A percentile compares a stretch with the other conserved stretches of the same genome.
Evolutionary conservation across 495 filamentous ascomycete species (phyloP).

Genomic region (Penicillium atrosanguineum): DNA sequence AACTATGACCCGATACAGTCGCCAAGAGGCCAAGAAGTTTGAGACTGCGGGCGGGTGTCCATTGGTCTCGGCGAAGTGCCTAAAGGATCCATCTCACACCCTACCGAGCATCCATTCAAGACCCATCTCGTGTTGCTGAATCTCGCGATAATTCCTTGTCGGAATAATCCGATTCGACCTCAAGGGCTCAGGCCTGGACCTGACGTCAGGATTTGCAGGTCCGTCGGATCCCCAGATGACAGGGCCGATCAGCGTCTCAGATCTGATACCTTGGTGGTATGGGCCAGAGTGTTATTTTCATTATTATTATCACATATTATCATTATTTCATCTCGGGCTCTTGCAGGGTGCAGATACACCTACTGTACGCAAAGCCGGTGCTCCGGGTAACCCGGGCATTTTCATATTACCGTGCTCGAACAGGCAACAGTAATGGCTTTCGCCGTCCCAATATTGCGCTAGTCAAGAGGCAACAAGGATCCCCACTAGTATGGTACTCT

Average conservation of each 20-base stretch:
- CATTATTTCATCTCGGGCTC: neutral
- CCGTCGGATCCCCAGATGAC: neutral
- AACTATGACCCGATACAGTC: neutral
- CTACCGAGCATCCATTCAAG: neutral
- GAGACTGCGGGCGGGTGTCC: neutral
- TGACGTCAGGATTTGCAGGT: slow-evolving; percentile 13
- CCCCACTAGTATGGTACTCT: neutral
- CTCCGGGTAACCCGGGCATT: neutral
- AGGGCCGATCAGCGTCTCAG: slow-evolving; percentile 16
- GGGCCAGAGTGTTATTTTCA: neutral
- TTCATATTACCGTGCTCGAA: neutral
- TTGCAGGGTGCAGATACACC: neutral
- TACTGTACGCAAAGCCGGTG: neutral
- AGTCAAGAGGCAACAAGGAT: neutral
- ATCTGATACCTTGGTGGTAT: slow-evolving; percentile 14
- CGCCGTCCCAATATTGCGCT: neutral
- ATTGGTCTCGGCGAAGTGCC: neutral
- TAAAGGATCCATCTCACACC: neutral
- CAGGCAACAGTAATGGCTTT: neutral
- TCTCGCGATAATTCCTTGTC: slow-evolving; percentile 3
- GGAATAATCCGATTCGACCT: slow-evolving; percentile 19
- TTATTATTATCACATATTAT: neutral
- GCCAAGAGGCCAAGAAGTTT: neutral
- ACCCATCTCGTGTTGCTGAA: slow-evolving; percentile 12
- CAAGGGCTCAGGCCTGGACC: neutral